Conservation (phyloP, 805 yeast species). For the Kuraishia ogatae region DNA sequence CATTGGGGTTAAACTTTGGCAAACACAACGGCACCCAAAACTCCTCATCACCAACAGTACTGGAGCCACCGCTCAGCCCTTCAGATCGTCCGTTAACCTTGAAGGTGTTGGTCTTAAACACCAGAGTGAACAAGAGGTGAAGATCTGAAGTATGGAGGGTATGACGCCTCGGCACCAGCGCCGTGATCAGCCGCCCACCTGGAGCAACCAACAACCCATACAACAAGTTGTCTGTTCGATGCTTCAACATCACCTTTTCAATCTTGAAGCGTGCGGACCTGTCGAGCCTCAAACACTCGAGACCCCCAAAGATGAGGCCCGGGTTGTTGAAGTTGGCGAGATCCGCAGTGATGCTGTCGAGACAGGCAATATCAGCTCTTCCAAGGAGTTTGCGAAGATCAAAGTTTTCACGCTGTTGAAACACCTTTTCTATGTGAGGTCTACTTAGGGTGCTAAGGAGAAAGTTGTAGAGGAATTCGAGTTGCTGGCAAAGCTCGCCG, state of each 20-base stretch:
- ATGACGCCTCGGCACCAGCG: constrained; percentile 71
- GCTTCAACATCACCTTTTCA: constrained; percentile 41
- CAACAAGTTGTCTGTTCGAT: constrained; percentile 45
- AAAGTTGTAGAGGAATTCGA: constrained; percentile 68
- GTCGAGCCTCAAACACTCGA: constrained; percentile 54
- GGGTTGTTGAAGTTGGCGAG: constrained; percentile 45
- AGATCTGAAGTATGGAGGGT: constrained; percentile 76
- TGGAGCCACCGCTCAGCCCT: constrained; percentile 9
- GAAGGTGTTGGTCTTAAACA: constrained; percentile 49
- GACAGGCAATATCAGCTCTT: constrained; percentile 61
- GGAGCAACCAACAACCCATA: constrained; percentile 70
- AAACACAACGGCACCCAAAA: constrained; percentile 92
- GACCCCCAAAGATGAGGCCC: constrained; percentile 52
- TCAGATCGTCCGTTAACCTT: constrained; percentile 17
- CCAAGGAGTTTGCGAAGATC: constrained; percentile 74
- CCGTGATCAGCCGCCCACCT: constrained; percentile 56
- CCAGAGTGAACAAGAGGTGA: constrained; percentile 62
- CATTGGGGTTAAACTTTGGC: constrained; percentile 82
- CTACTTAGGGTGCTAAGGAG: constrained; percentile 77
- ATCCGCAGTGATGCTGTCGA: constrained; percentile 53
- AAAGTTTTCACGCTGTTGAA: constrained; percentile 64
- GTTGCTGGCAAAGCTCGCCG: constrained; percentile 47
- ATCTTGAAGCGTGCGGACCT: constrained; percentile 49
- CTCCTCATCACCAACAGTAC: constrained; percentile 44
- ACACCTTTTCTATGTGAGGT: constrained; percentile 63